phyloP scores from a whole-genome alignment of 169 alveolate genomes.

The Cryptosporidium viatorum region DNA sequence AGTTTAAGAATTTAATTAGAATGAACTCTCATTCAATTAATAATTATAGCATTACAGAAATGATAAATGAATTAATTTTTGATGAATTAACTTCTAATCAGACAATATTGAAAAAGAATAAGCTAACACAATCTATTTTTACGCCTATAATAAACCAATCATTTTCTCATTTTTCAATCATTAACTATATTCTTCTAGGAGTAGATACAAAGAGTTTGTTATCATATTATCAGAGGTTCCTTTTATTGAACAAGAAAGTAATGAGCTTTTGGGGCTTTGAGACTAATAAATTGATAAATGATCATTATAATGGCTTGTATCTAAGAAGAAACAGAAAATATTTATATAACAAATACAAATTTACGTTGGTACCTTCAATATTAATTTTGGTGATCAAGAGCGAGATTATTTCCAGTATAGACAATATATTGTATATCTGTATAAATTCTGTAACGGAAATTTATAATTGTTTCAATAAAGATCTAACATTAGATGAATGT shows the following conservation, averaged over 20 bases:
- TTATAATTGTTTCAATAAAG: neutral
- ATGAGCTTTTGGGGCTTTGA: conserved; percentile 15
- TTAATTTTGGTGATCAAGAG: neutral
- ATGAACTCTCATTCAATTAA: neutral
- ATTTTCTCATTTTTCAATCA: conserved; percentile 19
- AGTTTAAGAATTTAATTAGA: neutral
- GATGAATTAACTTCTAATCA: conserved; percentile 22
- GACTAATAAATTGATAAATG: conserved; percentile 13
- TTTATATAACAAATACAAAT: conserved; percentile 15
- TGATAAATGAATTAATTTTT: conserved; percentile 40
- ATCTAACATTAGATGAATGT: neutral
- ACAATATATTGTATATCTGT: neutral
- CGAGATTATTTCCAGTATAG: neutral
- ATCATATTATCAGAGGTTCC: conserved; percentile 26
- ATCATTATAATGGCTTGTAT: conserved; percentile 60
- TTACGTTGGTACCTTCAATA: neutral
- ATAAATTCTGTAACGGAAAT: neutral
- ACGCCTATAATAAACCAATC: conserved; percentile 3
- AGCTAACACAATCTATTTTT: conserved; percentile 4
- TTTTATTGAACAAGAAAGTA: conserved; percentile 14
- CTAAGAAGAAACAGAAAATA: conserved; percentile 58
- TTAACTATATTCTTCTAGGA: conserved; percentile 18
- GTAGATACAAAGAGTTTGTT: neutral
- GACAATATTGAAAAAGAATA: conserved; percentile 28
- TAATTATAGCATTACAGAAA: neutral